These are phyloP conservation scores for Ballota nigra DNA, from an alignment of 257 asterid genomes.

Conservation along the genomic window DNA sequence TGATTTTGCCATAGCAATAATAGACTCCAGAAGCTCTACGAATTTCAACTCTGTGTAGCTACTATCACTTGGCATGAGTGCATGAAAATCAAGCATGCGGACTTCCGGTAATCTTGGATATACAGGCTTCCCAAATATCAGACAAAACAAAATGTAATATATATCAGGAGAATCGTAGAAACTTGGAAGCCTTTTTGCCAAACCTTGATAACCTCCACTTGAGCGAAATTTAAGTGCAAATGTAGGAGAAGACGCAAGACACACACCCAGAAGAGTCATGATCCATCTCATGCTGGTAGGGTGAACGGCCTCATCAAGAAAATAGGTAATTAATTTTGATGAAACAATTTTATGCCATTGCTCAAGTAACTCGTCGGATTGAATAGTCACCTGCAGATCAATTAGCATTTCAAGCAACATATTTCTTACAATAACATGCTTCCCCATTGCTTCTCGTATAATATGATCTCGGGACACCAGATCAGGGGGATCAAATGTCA, in stretches of 20 bases:
- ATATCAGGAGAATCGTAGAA: conserved; percentile 97
- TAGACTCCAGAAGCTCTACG: conserved; percentile 82
- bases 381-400: conserved; percentile 95
- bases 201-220: conserved; percentile 97
- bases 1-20: conserved; percentile 95
- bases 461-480: conserved; percentile 60
- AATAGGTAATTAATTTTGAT: conserved; percentile 80
- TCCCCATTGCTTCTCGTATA: conserved; percentile 88
- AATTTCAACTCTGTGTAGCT: conserved; percentile 74
- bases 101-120: conserved; percentile 99
- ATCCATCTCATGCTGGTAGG: conserved; percentile 99
- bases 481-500: conserved; percentile 97
- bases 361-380: conserved; percentile 94
- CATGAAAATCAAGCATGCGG: conserved; percentile 97
- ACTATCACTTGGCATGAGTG: conserved; percentile 91
- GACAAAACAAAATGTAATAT: conserved; percentile 90
- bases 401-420: conserved; percentile 99
- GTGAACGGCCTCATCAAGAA: conserved; percentile 98
- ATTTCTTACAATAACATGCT: conserved; percentile 95
- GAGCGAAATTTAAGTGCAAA: conserved; percentile 92
- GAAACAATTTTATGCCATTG: conserved; percentile 99
- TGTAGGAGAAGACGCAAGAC: conserved; percentile 93
- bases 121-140: conserved; percentile 93
- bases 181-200: conserved; percentile 92
- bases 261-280: conserved; percentile 98